Percentiles rank a stretch among this genome's conserved stretches.
Evolutionary conservation across 768 basidiomycete species (phyloP).

Genomic region (Trichaptum fuscoviolaceum): DNA sequence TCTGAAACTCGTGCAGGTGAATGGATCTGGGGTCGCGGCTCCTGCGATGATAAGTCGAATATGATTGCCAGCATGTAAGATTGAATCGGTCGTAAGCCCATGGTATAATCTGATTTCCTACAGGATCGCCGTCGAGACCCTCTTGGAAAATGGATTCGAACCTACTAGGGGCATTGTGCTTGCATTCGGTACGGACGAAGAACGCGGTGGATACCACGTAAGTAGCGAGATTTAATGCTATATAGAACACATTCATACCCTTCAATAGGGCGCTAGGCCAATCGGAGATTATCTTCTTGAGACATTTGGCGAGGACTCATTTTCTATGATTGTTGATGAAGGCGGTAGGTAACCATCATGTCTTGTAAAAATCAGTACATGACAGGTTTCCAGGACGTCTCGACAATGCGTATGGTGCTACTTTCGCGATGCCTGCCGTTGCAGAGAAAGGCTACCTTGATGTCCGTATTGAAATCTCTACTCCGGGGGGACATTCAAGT

Average conservation of each 20-base stretch:
- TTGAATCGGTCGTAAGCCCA: conserved; percentile 2
- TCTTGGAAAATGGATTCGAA: conserved; percentile 56
- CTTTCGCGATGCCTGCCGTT: conserved; percentile 27
- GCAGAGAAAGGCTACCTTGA: conserved; percentile 42
- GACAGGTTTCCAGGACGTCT: conserved; percentile 21
- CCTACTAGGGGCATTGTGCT: conserved; percentile 56
- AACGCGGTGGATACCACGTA: conserved; percentile 22
- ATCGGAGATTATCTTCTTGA: conserved; percentile 37
- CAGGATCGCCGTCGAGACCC: conserved; percentile 54
- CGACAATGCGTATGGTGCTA: conserved; percentile 21
- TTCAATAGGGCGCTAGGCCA: conserved; percentile 22
- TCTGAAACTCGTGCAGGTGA: conserved; percentile 1
- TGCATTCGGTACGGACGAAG: conserved; percentile 43
- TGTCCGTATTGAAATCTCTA: conserved; percentile 35
- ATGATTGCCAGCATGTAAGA: conserved; percentile 5
- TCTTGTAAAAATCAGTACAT: not conserved
- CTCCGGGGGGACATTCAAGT: conserved; percentile 52
- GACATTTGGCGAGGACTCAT: conserved; percentile 42
- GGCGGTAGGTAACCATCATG: conserved; percentile 30
- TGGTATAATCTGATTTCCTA: not conserved
- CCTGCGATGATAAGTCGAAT: conserved; percentile 63
- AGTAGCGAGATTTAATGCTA: conserved; percentile 13
- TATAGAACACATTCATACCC: not conserved
- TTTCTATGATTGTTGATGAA: conserved; percentile 57
- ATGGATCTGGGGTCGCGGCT: conserved; percentile 38